Base-by-base conservation (phyloP, 495 filamentous ascomycete species). In the Xanthoparmelia taractica region DNA sequence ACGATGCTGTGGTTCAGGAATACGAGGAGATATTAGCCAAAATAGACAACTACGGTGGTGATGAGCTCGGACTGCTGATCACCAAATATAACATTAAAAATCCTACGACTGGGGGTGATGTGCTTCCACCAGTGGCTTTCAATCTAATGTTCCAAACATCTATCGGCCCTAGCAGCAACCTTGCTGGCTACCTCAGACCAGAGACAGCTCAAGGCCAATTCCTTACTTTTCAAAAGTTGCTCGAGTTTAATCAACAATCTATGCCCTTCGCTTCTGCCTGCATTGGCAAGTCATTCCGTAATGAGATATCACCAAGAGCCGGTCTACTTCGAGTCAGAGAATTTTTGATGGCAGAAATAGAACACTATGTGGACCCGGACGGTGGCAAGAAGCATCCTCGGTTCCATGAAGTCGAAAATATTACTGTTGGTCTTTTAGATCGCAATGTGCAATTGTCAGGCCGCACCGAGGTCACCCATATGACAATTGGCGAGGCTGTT, bases 121-220 rank as follows among this genome's bases (percentile, higher is more conserved):
- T 87, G 40, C 71, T 78, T n/a, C 82, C 84, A 45, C 86, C 86
- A 5, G 80, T 86, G 33, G 75, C 85, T 13, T 87, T 88, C 78
- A 89, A 89, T 73, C 80, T 89, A 64, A 89, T 89, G 86, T 89
- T 89, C 75, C 80, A 85, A 73, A 88, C 86, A 34, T 76, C 83
- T 7, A 87, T 88, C 64, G 86, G 86, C 34, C 85, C 86, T 23
- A 86, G 80, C 73, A 79, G 81, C 69, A 83, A 84, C 70, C 74
- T 83, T 67, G 79, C 84, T 3, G 84, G 82, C 23, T 88, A 85
- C 70, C 73, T 88, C 45, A 78, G 85, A 37, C 85, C 85, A 34
- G 85, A 87, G 68, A 87, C 85, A 18, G 85, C 85, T 8, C 85
- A 87, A 73, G 84, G 84, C 61, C 84, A 87, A 73, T 87, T 87